Percentiles rank a stretch among this genome's conserved stretches.
Conservation (phyloP, 495 filamentous ascomycete species). For the Penicillium chermesinum region DNA sequence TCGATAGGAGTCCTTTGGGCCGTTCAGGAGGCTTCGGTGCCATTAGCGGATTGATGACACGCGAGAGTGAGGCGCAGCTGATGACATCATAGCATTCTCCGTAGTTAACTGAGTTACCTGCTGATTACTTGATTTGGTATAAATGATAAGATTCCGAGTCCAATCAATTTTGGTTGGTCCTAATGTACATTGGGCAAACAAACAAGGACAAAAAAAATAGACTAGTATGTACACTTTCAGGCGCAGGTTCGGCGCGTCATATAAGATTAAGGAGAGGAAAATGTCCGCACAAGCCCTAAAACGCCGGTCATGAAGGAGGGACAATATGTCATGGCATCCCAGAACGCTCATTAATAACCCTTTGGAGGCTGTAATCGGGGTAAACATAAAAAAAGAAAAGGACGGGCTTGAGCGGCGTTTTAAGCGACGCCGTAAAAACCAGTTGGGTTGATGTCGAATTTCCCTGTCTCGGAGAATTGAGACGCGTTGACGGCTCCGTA, state of each 20-base stretch:
- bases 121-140: too few relatives aligned
- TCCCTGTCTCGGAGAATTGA: not conserved
- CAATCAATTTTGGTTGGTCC: not conserved
- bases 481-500: conserved; percentile 13
- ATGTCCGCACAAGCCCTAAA: not conserved
- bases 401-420: not conserved
- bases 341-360: conserved; percentile 1
- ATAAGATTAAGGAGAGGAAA: not conserved
- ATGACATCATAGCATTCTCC: conserved; percentile 21
- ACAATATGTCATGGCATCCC: not conserved
- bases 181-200: not conserved
- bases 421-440: conserved; percentile 17
- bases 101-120: too few relatives aligned
- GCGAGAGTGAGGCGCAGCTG: conserved; percentile 14
- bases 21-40: not conserved
- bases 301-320: conserved; percentile 7
- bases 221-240: not conserved
- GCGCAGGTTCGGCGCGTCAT: not conserved
- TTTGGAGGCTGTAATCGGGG: not conserved
- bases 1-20: not conserved
- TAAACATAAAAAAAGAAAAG: not conserved
- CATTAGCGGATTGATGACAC: not conserved
- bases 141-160: not conserved
- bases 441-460: conserved; percentile 16
- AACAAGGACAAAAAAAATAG: not conserved